phyloP scores from a whole-genome alignment of 805 yeast species.

The Pichia nanzhaoensis region DNA sequence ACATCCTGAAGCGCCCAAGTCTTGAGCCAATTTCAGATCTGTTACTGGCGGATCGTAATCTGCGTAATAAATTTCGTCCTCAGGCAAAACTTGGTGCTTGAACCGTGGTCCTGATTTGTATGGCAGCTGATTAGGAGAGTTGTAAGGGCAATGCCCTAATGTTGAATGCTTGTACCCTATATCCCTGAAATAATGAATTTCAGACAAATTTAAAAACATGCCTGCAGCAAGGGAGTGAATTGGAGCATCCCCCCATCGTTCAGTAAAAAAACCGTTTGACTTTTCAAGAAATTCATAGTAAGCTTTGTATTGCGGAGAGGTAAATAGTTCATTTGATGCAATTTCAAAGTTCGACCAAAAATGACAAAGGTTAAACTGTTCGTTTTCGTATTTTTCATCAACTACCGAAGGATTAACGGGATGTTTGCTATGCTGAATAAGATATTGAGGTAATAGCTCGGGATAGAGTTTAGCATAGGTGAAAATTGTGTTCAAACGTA shows the following conservation, averaged over 20 bases:
- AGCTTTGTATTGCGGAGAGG: slow-evolving; percentile 52
- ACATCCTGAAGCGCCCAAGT: slow-evolving; percentile 82
- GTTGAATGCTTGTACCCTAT: slow-evolving; percentile 84
- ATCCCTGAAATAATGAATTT: slow-evolving; percentile 87
- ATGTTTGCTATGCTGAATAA: slow-evolving; percentile 35
- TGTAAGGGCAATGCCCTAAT: slow-evolving; percentile 76
- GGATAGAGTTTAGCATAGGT: slow-evolving; percentile 16
- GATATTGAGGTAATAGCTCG: slow-evolving; percentile 26
- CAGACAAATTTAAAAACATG: slow-evolving; percentile 57
- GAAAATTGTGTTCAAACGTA: slow-evolving; percentile 24
- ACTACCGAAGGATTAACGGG: slow-evolving; percentile 26
- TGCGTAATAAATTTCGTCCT: slow-evolving; percentile 34
- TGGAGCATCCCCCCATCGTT: slow-evolving; percentile 98
- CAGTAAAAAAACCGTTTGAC: slow-evolving; percentile 78
- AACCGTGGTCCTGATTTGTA: slow-evolving; percentile 33
- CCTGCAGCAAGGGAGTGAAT: slow-evolving; percentile 85
- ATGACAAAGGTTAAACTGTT: slow-evolving; percentile 73
- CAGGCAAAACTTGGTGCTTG: slow-evolving; percentile 27
- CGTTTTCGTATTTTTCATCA: slow-evolving; percentile 57
- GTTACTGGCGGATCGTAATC: slow-evolving; percentile 21
- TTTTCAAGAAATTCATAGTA: slow-evolving; percentile 65
- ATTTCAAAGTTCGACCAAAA: slow-evolving; percentile 94
- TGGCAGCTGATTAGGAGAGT: slow-evolving; percentile 48
- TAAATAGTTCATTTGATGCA: slow-evolving; percentile 73
- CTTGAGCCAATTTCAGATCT: slow-evolving; percentile 5